Evolutionary conservation across 2,329 filamentous ascomycete species (phyloP).

Genomic region (Xylariaceae sp.): DNA sequence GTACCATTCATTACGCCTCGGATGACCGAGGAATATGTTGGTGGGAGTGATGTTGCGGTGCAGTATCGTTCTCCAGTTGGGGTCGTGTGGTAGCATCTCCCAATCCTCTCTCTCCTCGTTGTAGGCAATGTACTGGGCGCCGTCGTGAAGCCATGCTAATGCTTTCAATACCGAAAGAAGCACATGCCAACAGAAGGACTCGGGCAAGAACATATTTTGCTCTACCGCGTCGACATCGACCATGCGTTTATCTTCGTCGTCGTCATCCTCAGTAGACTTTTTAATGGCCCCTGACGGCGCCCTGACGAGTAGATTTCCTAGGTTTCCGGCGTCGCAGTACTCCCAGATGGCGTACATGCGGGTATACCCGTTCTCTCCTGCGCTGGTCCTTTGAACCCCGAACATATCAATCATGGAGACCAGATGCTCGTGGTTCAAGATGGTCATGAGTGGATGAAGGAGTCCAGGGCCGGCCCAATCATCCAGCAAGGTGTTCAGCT

Average conservation of each 20-base stretch:
- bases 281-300: not conserved
- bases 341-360: constrained; percentile 47
- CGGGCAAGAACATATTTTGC: constrained; percentile 45
- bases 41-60: constrained; percentile 50
- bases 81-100: constrained; percentile 30
- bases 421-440: constrained; percentile 55
- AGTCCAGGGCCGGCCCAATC: constrained; percentile 29
- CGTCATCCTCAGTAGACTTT: constrained; percentile 12
- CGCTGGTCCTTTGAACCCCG: constrained; percentile 24
- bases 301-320: constrained; percentile 45
- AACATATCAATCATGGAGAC: constrained; percentile 47
- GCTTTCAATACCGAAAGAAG: constrained; percentile 50
- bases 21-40: constrained; percentile 56
- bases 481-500: constrained; percentile 16
- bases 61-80: constrained; percentile 55
- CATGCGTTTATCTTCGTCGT: constrained; percentile 24
- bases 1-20: constrained; percentile 52
- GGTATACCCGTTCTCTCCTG: constrained; percentile 15
- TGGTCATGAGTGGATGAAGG: constrained; percentile 34
- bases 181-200: constrained; percentile 60
- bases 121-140: constrained; percentile 36
- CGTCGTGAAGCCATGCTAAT: constrained; percentile 57
- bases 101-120: constrained; percentile 11
- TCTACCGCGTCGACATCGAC: constrained; percentile 12
- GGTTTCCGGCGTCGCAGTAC: constrained; percentile 54